phyloP scores from a whole-genome alignment of 139 green algal genomes.

The Parachlorella kessleri region DNA sequence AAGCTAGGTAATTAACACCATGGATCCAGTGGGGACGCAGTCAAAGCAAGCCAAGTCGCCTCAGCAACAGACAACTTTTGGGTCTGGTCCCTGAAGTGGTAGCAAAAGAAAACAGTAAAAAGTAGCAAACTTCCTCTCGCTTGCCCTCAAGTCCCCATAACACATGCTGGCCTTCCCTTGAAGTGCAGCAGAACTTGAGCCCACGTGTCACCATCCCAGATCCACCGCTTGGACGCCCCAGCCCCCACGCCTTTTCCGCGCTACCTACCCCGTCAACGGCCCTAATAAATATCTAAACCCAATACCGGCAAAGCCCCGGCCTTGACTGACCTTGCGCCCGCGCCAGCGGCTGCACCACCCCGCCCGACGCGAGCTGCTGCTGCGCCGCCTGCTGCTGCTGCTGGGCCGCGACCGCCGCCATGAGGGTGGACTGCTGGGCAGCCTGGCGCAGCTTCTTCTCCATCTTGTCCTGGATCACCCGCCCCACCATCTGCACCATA shows the following conservation, averaged over 20 bases:
- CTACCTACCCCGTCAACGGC: too few relatives aligned
- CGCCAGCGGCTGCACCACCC: not conserved
- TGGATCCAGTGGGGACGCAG: not conserved
- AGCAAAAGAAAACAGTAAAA: too few relatives aligned
- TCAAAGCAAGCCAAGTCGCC: not conserved
- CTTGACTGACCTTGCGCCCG: not conserved
- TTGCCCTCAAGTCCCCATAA: not conserved
- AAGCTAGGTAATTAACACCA: not conserved
- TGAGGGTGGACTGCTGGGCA: not conserved
- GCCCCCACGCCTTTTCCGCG: too few relatives aligned
- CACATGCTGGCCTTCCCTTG: not conserved
- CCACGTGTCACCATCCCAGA: too few relatives aligned
- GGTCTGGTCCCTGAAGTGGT: not conserved
- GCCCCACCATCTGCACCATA: constrained; percentile 15
- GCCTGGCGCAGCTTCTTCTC: constrained; percentile 15
- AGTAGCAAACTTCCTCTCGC: too few relatives aligned
- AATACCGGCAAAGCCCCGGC: not conserved
- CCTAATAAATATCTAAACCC: too few relatives aligned
- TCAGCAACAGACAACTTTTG: not conserved
- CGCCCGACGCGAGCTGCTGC: not conserved
- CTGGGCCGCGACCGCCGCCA: not conserved
- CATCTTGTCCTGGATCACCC: constrained; percentile 15
- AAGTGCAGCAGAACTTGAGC: not conserved
- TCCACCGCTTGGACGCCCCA: too few relatives aligned
- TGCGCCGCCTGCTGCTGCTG: constrained; percentile 14